Percentiles rank a stretch among this genome's conserved stretches.
Conservation (phyloP, 1,284 basidiomycete species). For the Ustilago sp. region DNA sequence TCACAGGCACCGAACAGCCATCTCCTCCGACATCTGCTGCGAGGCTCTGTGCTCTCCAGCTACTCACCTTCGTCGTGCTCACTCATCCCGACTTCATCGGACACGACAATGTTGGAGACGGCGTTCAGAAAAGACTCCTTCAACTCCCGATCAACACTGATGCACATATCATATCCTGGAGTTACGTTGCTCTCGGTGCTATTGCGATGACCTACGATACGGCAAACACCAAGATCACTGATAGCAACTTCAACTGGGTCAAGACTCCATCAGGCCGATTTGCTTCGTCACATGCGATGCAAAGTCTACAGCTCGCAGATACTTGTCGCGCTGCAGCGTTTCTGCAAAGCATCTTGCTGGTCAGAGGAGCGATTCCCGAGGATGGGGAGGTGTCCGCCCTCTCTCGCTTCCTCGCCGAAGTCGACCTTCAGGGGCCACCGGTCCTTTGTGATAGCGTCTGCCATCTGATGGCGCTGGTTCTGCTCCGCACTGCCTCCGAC, state of each 20-base stretch:
- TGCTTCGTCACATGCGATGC: conserved; percentile 2
- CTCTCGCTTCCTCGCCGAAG: conserved; percentile 30
- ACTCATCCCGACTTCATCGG: conserved; percentile 18
- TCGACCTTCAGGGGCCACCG: conserved; percentile 44
- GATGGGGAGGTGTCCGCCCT: conserved; percentile 17
- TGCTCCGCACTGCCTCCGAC: conserved; percentile 23
- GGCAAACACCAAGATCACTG: background rate
- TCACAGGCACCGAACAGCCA: conserved; percentile 3
- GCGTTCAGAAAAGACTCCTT: conserved; percentile 2
- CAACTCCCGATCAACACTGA: conserved; percentile 17
- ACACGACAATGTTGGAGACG: background rate
- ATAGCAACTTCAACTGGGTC: background rate
- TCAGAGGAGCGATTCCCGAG: conserved; percentile 9
- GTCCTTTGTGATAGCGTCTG: conserved; percentile 38
- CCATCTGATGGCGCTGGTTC: conserved; percentile 29
- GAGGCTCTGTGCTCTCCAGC: conserved; percentile 24
- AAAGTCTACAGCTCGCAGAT: conserved; percentile 24
- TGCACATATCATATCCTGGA: conserved; percentile 21
- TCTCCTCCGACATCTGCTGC: background rate
- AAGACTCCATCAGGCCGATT: conserved; percentile 1
- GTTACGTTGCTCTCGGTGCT: conserved; percentile 18
- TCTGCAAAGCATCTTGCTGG: conserved; percentile 21
- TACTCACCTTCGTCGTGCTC: conserved; percentile 26
- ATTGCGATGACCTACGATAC: background rate
- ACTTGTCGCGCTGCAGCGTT: conserved; percentile 35